Conservation (phyloP, 352 stramenopile genomes). For the Globisporangium viniferum region DNA sequence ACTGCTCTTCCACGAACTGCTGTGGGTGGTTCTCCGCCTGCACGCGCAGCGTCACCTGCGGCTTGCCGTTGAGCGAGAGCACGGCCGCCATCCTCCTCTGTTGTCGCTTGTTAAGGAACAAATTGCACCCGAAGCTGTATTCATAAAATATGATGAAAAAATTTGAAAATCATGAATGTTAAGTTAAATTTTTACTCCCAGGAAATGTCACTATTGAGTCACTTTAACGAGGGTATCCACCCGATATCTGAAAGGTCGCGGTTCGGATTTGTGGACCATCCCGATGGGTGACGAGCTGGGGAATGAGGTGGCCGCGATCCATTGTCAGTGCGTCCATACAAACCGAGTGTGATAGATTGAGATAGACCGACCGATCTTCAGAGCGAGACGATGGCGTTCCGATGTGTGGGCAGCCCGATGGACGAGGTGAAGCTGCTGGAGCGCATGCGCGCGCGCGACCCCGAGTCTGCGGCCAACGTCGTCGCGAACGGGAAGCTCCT, state of each 20-base stretch:
- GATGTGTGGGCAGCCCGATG: constrained; percentile 28
- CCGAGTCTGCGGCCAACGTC: constrained; percentile 50
- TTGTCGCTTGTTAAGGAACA: not conserved
- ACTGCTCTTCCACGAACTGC: constrained; percentile 20
- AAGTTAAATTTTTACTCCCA: too few species aligned
- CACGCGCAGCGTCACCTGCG: constrained; percentile 38
- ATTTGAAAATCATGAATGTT: too few species aligned
- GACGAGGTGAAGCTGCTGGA: constrained; percentile 65
- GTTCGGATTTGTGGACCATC: not conserved
- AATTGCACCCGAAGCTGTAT: too few species aligned
- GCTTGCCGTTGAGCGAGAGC: constrained; percentile 59
- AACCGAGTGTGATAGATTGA: too few species aligned
- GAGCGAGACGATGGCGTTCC: constrained; percentile 39
- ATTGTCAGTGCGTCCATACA: too few species aligned
- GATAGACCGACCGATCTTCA: too few species aligned
- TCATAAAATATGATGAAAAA: too few species aligned
- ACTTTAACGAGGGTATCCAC: not conserved
- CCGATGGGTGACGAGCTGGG: too few species aligned
- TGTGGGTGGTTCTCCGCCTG: constrained; percentile 9
- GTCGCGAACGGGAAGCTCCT: constrained; percentile 67
- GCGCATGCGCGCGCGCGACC: constrained; percentile 35
- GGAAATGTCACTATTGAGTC: not conserved
- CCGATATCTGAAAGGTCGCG: not conserved
- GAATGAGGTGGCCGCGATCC: too few species aligned
- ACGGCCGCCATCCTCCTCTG: constrained; percentile 24